Base-by-base conservation (phyloP, 1,284 basidiomycete genomes). In the Rhizopogon parksii region DNA sequence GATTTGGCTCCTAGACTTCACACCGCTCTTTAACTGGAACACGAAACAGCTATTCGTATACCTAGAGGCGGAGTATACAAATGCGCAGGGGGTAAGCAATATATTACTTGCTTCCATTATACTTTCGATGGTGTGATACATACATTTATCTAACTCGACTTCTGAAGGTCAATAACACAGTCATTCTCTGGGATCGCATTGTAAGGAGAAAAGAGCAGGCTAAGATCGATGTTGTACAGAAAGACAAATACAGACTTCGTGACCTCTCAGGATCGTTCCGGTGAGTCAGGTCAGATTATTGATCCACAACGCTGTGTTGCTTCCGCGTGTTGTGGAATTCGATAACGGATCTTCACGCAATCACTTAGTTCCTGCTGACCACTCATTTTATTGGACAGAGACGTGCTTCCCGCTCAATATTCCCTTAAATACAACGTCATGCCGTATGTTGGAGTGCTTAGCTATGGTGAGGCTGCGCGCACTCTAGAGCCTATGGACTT, bases 141-240 rank as follows among this genome's bases (percentile, higher is more conserved):
- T 37, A 25, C 39, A 36, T 46, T 30, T 40, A 45, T 55, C 51
- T 37, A 35, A 47, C 46, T 37, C 12, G 36, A 56, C 48, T 53
- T 52, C 5, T 52, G 38, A 62, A 92, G 87, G 78, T 83, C 1
- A 75, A 81, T 54, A 95, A 94, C 64, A 77, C 88, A 39, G 86
- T 93, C 1, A 90, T 95, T 32, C 76, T 95, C 21, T 95, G 93
- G 92, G 93, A 95, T 69, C 81, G 87, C 14, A 95, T 95, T 62
- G 76, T 95, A 35, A 80, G 83, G 15, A 76, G 79, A 50, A 85
- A 87, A 60, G 79, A 85, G 58, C 87, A 93, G 57, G 88, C 88
- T 0, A 68, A 78, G 43, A 71, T 95, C 49, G 78, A 79, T 38
- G 68, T 89, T 46, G 68, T 73, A 1, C 82, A 78, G 37, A 79